Evolutionary conservation across 2,329 filamentous ascomycete species (phyloP).

Genomic region (Drechslerella stenobrocha): DNA sequence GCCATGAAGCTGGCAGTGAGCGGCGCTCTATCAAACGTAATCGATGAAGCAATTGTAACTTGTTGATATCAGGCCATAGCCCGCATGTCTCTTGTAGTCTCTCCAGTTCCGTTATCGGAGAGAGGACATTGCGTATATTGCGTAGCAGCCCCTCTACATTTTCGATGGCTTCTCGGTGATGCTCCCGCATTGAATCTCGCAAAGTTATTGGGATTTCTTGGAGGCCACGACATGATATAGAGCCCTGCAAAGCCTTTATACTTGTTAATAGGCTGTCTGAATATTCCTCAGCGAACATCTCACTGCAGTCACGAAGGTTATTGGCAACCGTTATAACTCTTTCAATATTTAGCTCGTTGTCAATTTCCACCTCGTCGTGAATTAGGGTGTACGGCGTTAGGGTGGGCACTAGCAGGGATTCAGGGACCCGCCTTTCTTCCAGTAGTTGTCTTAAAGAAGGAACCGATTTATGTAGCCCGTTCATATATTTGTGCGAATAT

Average conservation of each 20-base stretch:
- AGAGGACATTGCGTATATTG: background rate
- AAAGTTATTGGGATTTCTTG: background rate
- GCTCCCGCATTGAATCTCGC: background rate
- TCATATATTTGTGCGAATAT: background rate
- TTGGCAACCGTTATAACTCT: background rate
- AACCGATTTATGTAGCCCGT: background rate
- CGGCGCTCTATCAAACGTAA: slow-evolving; percentile 4
- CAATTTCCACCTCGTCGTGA: background rate
- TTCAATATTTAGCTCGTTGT: background rate
- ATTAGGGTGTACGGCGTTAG: background rate
- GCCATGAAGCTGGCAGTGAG: background rate
- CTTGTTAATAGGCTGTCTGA: slow-evolving; percentile 10
- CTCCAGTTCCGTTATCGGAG: background rate
- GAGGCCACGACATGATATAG: background rate
- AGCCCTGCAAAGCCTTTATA: slow-evolving; percentile 7
- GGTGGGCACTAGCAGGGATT: background rate
- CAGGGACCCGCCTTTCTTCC: background rate
- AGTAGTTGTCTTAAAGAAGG: background rate
- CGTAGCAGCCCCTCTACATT: background rate
- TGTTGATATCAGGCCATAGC: slow-evolving; percentile 34
- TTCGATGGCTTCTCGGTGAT: background rate
- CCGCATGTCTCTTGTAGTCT: slow-evolving; percentile 15
- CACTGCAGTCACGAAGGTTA: background rate
- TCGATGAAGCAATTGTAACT: slow-evolving; percentile 4
- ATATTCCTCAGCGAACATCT: slow-evolving; percentile 14